phyloP scores from a whole-genome alignment of 805 yeast genomes.

The Sungouiozyma intestinalis region DNA sequence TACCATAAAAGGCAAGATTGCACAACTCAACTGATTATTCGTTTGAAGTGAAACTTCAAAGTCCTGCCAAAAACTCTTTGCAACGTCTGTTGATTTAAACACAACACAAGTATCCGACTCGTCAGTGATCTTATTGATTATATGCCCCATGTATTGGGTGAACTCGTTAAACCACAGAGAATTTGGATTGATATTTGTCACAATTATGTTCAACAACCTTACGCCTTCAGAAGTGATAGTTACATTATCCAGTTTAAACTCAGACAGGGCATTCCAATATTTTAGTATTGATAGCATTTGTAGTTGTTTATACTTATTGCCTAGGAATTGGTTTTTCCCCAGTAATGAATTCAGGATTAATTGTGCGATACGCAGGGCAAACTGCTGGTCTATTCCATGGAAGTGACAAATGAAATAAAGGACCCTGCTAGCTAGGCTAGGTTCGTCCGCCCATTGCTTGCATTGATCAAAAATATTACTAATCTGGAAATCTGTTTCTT shows the following conservation, averaged over 20 bases:
- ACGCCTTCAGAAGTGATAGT: constrained; percentile 1
- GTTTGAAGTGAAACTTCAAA: constrained; percentile 11
- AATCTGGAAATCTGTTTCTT: not conserved
- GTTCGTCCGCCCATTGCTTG: not conserved
- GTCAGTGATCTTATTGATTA: not conserved
- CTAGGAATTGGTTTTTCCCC: not conserved
- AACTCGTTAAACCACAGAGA: constrained; percentile 8
- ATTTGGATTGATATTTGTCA: constrained; percentile 11
- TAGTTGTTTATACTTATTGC: constrained; percentile 5
- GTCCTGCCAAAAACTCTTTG: constrained; percentile 5
- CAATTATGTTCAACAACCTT: constrained; percentile 14
- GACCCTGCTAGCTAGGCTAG: not conserved
- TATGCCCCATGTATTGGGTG: not conserved
- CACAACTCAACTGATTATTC: constrained; percentile 12
- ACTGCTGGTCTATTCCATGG: not conserved
- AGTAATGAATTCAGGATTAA: not conserved
- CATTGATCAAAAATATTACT: not conserved
- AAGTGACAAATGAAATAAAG: not conserved
- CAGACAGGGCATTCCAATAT: constrained; percentile 8
- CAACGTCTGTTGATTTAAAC: not conserved
- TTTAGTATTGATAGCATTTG: constrained; percentile 20
- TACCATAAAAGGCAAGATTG: constrained; percentile 11
- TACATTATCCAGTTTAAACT: constrained; percentile 1
- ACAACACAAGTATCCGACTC: not conserved
- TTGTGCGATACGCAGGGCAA: not conserved